Evolutionary conservation across 169 alveolate species (phyloP), one percentile per base, ranked within the genome.

Genomic region (Plasmodium gonderi): DNA sequence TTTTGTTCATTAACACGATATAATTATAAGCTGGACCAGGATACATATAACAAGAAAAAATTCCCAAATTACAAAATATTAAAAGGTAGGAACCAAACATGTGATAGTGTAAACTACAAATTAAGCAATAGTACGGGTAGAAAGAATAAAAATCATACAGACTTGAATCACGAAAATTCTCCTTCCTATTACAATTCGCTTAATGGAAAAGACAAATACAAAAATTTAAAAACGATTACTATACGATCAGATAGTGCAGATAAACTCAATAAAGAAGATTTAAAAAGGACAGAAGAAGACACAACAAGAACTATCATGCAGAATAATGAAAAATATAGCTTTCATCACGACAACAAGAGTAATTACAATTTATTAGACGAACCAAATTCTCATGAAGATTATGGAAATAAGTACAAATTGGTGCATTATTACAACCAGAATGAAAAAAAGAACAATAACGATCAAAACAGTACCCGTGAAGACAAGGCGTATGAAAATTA

Each of bases 191-290:
- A 42, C 42, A 17, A 45, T 31, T 47, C 81, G 4, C 8, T 69
- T 4, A 12, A 45, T 7, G 44, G 40, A 17, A 74, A 69, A 51
- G 42, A 47, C 3, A 47, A 44, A 17, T 83, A 69, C 64, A 38
- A 33, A 47, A 49, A 69, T 45, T 83, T 83, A 29, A 83, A 40
- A 64, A 83, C 92, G 14, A 83, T 20, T 7, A 83, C 92, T 44
- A 83, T 69, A 45, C 65, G 29, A 31, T 80, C 91, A 40, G 91
- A 80, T 29, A 40, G 91, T n/a, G 51, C 14, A 65, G 74, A 42
- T 26, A 20, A 11, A 40, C 17, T n/a, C 38, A 5, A 4, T 40
- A 49, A 65, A 9, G 36, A 38, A 36, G 5, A 38, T 31, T n/a
- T 31, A 23, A 80, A 47, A 17, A 45, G 45, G 3, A 42, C 3